Conservation (phyloP, 2,329 filamentous ascomycete genomes). For the Ascocoryne sarcoides region DNA sequence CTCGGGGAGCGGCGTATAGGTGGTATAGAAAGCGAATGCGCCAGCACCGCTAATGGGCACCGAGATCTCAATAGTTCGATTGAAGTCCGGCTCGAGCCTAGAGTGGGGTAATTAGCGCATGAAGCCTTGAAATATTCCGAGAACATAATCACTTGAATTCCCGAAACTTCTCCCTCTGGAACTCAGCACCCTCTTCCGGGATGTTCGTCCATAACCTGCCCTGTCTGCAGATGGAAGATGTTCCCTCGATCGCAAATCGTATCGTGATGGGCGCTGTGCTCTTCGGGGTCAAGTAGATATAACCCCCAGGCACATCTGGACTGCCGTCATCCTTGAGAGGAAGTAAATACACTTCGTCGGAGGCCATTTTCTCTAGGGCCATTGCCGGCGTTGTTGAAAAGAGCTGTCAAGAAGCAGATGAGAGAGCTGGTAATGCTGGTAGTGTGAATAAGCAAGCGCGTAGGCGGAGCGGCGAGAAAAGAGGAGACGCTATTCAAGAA, state of each 20-base stretch:
- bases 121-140: background rate
- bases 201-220: conserved; percentile 97
- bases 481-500: no score
- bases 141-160: conserved; percentile 67
- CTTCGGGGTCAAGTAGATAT: conserved; percentile 78
- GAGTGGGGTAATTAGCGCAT: conserved; percentile 12
- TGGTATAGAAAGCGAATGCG: conserved; percentile 90
- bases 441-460: no score
- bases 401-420: no score
- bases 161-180: conserved; percentile 70
- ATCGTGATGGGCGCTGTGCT: conserved; percentile 68
- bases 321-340: conserved; percentile 89
- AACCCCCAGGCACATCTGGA: conserved; percentile 78
- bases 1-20: conserved; percentile 77
- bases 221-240: conserved; percentile 88
- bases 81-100: conserved; percentile 87
- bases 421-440: no score
- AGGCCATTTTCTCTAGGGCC: conserved; percentile 53
- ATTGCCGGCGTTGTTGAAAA: no score
- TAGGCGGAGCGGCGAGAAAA: no score
- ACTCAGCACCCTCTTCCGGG: conserved; percentile 65
- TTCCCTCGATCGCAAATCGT: conserved; percentile 86
- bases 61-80: conserved; percentile 81
- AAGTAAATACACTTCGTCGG: conserved; percentile 73
- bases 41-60: conserved; percentile 76